These are phyloP conservation scores for Penicillium sp. DNA, from an alignment of 2,329 filamentous ascomycete species.

Conservation along the genomic window DNA sequence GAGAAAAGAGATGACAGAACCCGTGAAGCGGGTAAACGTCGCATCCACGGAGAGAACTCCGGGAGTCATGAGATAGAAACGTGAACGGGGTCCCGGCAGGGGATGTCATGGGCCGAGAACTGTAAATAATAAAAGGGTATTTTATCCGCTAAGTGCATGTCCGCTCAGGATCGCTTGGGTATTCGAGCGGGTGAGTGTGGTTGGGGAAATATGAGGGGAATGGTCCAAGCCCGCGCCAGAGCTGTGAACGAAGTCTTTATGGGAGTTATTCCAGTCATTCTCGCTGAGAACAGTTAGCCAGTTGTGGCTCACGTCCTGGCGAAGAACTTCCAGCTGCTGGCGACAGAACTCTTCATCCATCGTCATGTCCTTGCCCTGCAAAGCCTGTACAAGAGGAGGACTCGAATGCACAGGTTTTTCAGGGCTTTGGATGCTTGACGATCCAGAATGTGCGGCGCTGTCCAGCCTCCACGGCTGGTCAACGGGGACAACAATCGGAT, in stretches of 20 bases:
- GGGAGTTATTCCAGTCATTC: slow-evolving; percentile 57
- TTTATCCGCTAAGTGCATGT: slow-evolving; percentile 38
- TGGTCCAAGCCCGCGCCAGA: slow-evolving; percentile 35
- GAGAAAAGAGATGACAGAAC: slow-evolving; percentile 2
- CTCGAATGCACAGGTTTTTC: slow-evolving; percentile 21
- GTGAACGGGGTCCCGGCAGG: background rate
- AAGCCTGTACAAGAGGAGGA: slow-evolving; percentile 25
- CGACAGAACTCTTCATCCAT: slow-evolving; percentile 74
- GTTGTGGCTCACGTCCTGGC: slow-evolving; percentile 79
- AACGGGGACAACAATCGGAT: slow-evolving; percentile 25
- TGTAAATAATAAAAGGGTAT: background rate
- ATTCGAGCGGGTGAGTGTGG: slow-evolving; percentile 36
- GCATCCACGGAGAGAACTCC: background rate
- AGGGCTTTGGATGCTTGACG: slow-evolving; percentile 25
- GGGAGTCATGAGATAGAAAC: background rate
- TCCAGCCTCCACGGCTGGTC: slow-evolving; percentile 35
- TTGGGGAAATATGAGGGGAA: slow-evolving; percentile 32
- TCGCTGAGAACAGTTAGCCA: slow-evolving; percentile 87
- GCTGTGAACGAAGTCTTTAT: slow-evolving; percentile 33
- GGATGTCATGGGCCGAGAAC: background rate
- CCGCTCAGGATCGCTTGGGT: slow-evolving; percentile 45
- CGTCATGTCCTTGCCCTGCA: slow-evolving; percentile 34
- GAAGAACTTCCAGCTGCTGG: slow-evolving; percentile 81
- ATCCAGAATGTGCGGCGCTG: slow-evolving; percentile 31
- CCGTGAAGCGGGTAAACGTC: background rate